Conservation (phyloP, 768 basidiomycete species). For the Tricholoma bakamatsutake region DNA sequence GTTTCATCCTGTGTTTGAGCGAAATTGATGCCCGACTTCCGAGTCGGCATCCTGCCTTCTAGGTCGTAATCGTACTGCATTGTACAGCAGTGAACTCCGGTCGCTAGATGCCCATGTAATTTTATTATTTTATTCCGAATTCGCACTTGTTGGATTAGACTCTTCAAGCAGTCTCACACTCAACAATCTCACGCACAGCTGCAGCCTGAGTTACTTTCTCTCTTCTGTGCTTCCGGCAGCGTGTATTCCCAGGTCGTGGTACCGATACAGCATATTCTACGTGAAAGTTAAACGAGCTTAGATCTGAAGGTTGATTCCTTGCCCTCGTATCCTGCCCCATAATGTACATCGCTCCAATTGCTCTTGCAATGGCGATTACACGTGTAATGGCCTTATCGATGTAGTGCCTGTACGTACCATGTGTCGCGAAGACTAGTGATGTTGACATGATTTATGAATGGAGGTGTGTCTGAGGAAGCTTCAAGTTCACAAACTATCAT, state of each 20-base stretch:
- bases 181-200: background rate
- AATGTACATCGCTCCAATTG: slow-evolving; percentile 27
- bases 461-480: too few relatives aligned
- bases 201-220: background rate
- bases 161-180: background rate
- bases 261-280: slow-evolving; percentile 27
- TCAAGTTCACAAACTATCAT: too few relatives aligned
- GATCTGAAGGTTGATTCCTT: slow-evolving; percentile 26
- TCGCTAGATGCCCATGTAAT: slow-evolving; percentile 1
- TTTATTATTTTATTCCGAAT: background rate
- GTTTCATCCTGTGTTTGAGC: background rate
- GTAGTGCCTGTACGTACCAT: slow-evolving; percentile 10
- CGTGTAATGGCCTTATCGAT: slow-evolving; percentile 24
- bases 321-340: slow-evolving; percentile 27
- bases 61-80: background rate
- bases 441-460: background rate
- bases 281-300: background rate
- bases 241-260: slow-evolving; percentile 23
- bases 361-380: slow-evolving; percentile 20
- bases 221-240: background rate
- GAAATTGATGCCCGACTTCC: background rate
- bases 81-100: background rate
- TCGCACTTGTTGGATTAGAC: background rate
- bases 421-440: slow-evolving; percentile 9
- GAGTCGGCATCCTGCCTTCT: background rate